phyloP scores from a whole-genome alignment of 1,284 basidiomycete genomes.

The Ustilago bromivora region DNA sequence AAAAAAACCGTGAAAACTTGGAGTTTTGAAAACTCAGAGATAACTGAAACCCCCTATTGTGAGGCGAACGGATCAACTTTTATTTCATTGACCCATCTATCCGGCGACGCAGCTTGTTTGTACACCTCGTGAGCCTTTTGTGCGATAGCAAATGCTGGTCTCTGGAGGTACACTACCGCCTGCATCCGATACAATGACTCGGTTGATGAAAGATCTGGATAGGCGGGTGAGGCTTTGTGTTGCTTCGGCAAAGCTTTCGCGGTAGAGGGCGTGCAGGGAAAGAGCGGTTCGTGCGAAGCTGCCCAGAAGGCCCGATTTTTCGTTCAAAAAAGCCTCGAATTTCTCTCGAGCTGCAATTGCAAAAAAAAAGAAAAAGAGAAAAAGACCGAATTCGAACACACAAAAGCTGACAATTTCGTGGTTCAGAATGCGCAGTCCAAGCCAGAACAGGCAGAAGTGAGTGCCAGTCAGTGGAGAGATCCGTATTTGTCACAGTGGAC shows the following conservation, averaged over 20 bases:
- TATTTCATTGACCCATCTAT: neutral
- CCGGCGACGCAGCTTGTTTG: neutral
- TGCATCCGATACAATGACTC: too few species aligned
- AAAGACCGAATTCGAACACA: neutral
- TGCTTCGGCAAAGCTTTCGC: slow-evolving; percentile 1
- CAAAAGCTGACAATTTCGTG: neutral
- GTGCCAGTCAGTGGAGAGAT: slow-evolving; percentile 25
- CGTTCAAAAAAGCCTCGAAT: too few species aligned
- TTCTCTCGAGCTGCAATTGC: neutral
- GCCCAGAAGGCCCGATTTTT: slow-evolving; percentile 1
- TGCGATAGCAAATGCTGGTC: too few species aligned
- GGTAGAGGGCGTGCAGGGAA: neutral
- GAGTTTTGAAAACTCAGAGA: too few species aligned
- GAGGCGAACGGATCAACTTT: slow-evolving; percentile 2
- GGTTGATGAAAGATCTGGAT: too few species aligned
- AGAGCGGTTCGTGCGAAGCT: slow-evolving; percentile 9
- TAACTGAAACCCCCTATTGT: too few species aligned
- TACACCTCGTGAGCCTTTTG: neutral
- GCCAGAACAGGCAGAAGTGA: neutral
- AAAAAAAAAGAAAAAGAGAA: neutral
- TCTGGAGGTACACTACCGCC: too few species aligned
- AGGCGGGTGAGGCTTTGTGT: neutral
- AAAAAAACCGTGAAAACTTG: too few species aligned
- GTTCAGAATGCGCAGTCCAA: neutral
- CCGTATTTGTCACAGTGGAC: slow-evolving; percentile 8